phyloP scores from a whole-genome alignment of 129 eudicot species.

The Chrysanthemum lavandulifolium region DNA sequence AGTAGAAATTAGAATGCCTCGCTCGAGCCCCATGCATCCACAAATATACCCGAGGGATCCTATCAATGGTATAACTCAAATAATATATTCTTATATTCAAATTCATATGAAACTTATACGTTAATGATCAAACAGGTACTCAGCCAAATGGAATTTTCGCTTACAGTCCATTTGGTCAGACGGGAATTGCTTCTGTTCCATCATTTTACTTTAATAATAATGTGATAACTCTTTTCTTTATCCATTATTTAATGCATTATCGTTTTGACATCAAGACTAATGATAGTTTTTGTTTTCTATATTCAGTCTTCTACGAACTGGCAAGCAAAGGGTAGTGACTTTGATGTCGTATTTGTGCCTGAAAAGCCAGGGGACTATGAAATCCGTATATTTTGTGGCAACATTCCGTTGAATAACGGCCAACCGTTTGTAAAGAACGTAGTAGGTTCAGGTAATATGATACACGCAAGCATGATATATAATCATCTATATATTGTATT shows the following conservation, averaged over 20 bases:
- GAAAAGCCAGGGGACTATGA: constrained; percentile 67
- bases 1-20: constrained; percentile 47
- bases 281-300: constrained; percentile 12
- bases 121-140: constrained; percentile 43
- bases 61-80: constrained; percentile 42
- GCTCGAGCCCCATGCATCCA: constrained; percentile 19
- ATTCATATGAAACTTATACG: constrained; percentile 6
- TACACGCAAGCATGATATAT: constrained; percentile 1
- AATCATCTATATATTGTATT: background rate
- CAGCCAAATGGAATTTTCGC: constrained; percentile 23
- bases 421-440: constrained; percentile 45
- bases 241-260: too few species aligned
- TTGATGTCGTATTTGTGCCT: constrained; percentile 53
- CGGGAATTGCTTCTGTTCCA: constrained; percentile 42
- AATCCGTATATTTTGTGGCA: constrained; percentile 65
- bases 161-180: constrained; percentile 21
- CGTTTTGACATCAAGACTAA: too few species aligned
- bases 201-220: constrained; percentile 24
- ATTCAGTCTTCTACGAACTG: constrained; percentile 35
- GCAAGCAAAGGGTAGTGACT: constrained; percentile 46
- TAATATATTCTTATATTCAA: background rate
- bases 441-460: constrained; percentile 65
- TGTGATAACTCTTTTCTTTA: constrained; percentile 30
- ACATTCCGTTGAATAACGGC: constrained; percentile 66
- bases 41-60: constrained; percentile 39